Evolutionary conservation across 2,329 filamentous ascomycete genomes (phyloP).

Genomic region (Xylariaceae sp.): DNA sequence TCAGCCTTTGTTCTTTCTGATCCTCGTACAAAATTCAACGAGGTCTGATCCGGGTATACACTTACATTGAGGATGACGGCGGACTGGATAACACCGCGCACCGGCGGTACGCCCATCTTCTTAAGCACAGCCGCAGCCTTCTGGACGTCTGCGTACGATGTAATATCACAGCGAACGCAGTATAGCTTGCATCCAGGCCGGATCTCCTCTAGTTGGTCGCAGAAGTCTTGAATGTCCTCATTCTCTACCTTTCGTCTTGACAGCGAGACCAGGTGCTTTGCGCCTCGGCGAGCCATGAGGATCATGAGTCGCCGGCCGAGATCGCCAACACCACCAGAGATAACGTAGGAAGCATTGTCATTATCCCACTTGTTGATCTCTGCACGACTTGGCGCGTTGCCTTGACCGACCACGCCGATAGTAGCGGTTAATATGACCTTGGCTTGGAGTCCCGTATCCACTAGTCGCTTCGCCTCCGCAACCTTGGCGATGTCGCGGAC

Average conservation of each 20-base stretch:
- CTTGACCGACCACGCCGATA: not conserved
- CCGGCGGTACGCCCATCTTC: conserved; percentile 10
- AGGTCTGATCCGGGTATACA: not conserved
- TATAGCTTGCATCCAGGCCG: conserved; percentile 9
- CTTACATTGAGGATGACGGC: conserved; percentile 16
- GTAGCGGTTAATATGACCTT: conserved; percentile 8
- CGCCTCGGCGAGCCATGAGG: conserved; percentile 18
- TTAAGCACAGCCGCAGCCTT: not conserved
- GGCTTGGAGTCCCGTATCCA: conserved; percentile 5
- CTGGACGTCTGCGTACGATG: conserved; percentile 6
- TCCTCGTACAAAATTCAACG: not conserved
- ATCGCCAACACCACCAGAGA: conserved; percentile 22
- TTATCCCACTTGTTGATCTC: not conserved
- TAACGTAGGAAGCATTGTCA: conserved; percentile 14
- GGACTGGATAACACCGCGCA: conserved; percentile 16
- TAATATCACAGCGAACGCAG: conserved; percentile 1
- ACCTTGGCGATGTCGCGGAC: conserved; percentile 1
- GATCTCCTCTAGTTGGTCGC: conserved; percentile 7
- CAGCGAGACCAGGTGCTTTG: conserved; percentile 17
- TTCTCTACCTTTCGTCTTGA: conserved; percentile 12
- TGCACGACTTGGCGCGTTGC: not conserved
- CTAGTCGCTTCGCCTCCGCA: conserved; percentile 5
- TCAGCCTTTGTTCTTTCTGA: not conserved
- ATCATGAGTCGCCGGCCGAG: conserved; percentile 15
- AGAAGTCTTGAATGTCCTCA: conserved; percentile 2